A percentile compares a stretch with the other conserved stretches of the same genome.
phyloP scores from a whole-genome alignment of 2,329 filamentous ascomycete species.

The Colletotrichum sp. region DNA sequence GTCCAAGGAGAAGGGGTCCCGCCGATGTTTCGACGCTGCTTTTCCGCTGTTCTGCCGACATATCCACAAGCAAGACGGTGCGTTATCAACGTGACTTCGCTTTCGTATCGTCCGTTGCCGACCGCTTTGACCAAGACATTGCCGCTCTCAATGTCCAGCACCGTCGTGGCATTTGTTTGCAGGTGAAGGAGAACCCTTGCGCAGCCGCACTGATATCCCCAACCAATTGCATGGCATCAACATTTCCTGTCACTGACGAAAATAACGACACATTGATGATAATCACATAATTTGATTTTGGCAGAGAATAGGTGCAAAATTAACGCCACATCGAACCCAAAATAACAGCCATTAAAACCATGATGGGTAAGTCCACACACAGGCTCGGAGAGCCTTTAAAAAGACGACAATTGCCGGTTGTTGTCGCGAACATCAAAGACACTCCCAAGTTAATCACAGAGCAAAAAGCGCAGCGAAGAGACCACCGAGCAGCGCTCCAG shows the following conservation, averaged over 20 bases:
- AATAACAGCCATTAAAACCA: background rate
- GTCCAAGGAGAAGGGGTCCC: background rate
- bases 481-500: constrained; percentile 14
- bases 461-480: constrained; percentile 12
- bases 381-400: background rate
- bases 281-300: background rate
- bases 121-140: background rate
- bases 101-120: background rate
- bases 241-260: background rate
- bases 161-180: background rate
- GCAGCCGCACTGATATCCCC: background rate
- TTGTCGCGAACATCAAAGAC: background rate
- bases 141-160: background rate
- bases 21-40: background rate
- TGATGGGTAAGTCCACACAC: background rate
- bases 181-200: background rate
- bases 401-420: background rate
- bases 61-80: background rate
- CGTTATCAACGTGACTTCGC: background rate
- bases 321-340: background rate
- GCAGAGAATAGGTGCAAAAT: background rate
- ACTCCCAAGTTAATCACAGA: background rate
- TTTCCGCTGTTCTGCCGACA: background rate
- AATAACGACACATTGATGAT: background rate
- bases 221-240: background rate